Conservation (phyloP, 108 stramenopile species). For the Skeletonema costatum region DNA sequence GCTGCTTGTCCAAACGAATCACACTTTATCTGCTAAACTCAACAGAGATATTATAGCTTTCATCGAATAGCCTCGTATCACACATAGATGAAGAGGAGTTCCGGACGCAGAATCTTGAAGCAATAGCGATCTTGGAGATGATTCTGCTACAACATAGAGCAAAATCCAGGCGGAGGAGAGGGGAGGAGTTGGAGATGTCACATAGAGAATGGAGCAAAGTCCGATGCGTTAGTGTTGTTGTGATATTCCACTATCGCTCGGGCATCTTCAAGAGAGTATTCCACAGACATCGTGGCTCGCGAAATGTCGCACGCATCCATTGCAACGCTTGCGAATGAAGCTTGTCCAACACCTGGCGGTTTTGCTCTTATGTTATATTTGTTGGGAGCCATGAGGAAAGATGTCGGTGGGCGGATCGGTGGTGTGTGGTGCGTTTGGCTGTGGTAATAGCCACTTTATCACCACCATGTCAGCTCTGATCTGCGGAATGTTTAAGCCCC, state of each 20-base stretch:
- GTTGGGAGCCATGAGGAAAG: slow-evolving; percentile 15
- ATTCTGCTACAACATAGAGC: slow-evolving; percentile 1
- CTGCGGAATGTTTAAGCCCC: too few relatives aligned
- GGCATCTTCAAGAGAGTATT: background rate
- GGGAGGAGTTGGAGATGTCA: background rate
- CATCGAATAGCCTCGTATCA: slow-evolving; percentile 3
- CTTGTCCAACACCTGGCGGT: slow-evolving; percentile 10
- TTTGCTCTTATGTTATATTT: slow-evolving; percentile 25
- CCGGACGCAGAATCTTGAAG: slow-evolving; percentile 7
- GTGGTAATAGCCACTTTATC: too few relatives aligned
- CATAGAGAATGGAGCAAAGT: slow-evolving; percentile 20
- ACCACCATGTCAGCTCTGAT: too few relatives aligned
- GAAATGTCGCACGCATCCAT: slow-evolving; percentile 18
- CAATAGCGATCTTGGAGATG: slow-evolving; percentile 5
- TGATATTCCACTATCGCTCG: slow-evolving; percentile 12
- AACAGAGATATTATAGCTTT: slow-evolving; percentile 9
- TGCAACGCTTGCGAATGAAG: slow-evolving; percentile 4
- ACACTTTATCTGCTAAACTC: background rate
- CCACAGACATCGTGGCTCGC: background rate
- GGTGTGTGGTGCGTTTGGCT: too few relatives aligned
- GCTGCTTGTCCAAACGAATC: slow-evolving; percentile 5
- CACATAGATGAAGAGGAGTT: slow-evolving; percentile 16
- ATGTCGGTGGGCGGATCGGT: too few relatives aligned
- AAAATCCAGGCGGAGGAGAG: slow-evolving; percentile 10
- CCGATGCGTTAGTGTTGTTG: slow-evolving; percentile 6